Conservation (phyloP, 805 yeast species). For the Candida tammaniensis region DNA sequence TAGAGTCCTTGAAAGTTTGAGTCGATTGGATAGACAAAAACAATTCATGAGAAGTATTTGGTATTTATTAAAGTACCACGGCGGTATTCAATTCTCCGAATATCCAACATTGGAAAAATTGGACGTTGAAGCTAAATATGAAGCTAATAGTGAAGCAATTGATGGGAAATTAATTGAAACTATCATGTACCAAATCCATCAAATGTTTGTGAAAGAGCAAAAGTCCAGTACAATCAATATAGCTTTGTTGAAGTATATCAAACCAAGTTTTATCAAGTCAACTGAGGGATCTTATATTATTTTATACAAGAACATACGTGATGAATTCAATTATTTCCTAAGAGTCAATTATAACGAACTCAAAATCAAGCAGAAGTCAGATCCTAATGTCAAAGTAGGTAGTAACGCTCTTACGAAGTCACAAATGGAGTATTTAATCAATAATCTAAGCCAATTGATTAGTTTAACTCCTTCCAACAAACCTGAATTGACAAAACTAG, state of each 20-base stretch:
- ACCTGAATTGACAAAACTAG: too few relatives aligned
- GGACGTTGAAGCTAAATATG: constrained; percentile 5
- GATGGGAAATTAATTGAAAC: constrained; percentile 33
- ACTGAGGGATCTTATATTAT: background rate
- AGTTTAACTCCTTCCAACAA: too few relatives aligned
- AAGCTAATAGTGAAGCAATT: constrained; percentile 2
- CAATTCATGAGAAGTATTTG: constrained; percentile 31
- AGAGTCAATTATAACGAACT: constrained; percentile 8
- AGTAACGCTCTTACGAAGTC: too few relatives aligned
- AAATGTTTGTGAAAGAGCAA: constrained; percentile 5
- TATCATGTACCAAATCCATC: constrained; percentile 30
- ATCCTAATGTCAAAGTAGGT: too few relatives aligned
- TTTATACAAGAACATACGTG: constrained; percentile 1
- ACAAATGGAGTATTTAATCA: constrained; percentile 4
- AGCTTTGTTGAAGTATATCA: constrained; percentile 3
- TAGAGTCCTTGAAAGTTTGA: constrained; percentile 28
- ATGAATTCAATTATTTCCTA: constrained; percentile 6
- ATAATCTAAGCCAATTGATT: background rate
- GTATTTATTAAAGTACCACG: constrained; percentile 34
- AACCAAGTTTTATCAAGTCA: constrained; percentile 1
- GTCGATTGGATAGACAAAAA: constrained; percentile 26
- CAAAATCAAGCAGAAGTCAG: constrained; percentile 1
- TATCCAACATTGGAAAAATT: constrained; percentile 5
- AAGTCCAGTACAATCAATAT: constrained; percentile 6
- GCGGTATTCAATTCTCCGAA: constrained; percentile 20